Percentiles rank a stretch among this genome's conserved stretches.
phyloP scores from a whole-genome alignment of 352 stramenopile species.

The Phytophthora tentaculata region DNA sequence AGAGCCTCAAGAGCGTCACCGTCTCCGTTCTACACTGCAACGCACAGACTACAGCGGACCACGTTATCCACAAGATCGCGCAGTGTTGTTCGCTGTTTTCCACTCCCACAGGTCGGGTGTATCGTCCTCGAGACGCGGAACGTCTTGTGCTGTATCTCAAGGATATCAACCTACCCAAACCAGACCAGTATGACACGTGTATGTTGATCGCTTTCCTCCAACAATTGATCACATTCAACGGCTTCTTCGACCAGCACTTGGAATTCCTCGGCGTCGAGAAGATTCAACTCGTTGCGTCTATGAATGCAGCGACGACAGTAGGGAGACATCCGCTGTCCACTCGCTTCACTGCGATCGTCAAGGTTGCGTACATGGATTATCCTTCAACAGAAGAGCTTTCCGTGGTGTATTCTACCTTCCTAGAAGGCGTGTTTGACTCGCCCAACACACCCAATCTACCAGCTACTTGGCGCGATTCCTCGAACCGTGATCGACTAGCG shows the following conservation, averaged over 20 bases:
- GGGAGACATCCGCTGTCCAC: slow-evolving; percentile 92
- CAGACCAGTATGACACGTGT: slow-evolving; percentile 96
- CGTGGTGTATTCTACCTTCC: slow-evolving; percentile 90
- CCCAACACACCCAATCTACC: slow-evolving; percentile 42
- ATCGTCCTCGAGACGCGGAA: slow-evolving; percentile 92
- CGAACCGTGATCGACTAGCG: slow-evolving; percentile 84
- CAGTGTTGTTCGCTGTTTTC: slow-evolving; percentile 95
- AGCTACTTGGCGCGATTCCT: slow-evolving; percentile 54
- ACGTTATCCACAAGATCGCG: slow-evolving; percentile 95
- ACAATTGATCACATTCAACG: slow-evolving; percentile 94
- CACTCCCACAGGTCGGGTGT: slow-evolving; percentile 90
- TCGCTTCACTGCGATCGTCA: slow-evolving; percentile 94
- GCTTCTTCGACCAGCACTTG: slow-evolving; percentile 96
- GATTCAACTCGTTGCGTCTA: slow-evolving; percentile 94
- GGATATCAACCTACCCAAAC: slow-evolving; percentile 96
- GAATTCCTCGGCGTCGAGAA: slow-evolving; percentile 95
- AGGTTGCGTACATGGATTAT: slow-evolving; percentile 94
- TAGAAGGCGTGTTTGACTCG: slow-evolving; percentile 78
- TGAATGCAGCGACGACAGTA: slow-evolving; percentile 94
- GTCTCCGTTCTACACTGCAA: slow-evolving; percentile 94
- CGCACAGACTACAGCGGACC: slow-evolving; percentile 92
- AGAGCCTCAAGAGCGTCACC: slow-evolving; percentile 72
- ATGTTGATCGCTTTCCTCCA: slow-evolving; percentile 97
- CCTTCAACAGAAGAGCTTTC: slow-evolving; percentile 89
- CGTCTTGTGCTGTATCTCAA: slow-evolving; percentile 95